A percentile compares a stretch with the other conserved stretches of the same genome.
Evolutionary conservation across 176 grass and related monocot species (phyloP).

Genomic region (Eleusine coracana): DNA sequence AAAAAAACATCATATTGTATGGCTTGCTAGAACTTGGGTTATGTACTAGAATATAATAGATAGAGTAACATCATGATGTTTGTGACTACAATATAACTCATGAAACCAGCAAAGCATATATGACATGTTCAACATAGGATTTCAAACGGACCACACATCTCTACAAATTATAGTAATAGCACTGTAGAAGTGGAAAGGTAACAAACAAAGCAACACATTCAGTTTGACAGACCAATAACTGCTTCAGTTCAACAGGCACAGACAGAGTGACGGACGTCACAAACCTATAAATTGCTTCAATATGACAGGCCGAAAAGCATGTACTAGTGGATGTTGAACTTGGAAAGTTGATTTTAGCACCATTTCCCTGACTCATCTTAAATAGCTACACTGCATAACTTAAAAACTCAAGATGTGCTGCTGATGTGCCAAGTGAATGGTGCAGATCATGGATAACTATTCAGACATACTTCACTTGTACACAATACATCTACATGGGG

Average conservation of each 20-base stretch:
- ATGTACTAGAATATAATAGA: neutral
- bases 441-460: neutral
- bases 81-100: neutral
- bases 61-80: conserved; percentile 4
- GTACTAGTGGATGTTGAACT: neutral
- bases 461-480: neutral
- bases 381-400: neutral
- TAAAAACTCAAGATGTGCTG: conserved; percentile 31
- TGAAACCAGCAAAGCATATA: neutral
- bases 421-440: neutral
- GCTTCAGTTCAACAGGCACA: neutral
- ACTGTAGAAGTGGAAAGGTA: neutral
- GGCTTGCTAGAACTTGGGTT: neutral
- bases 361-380: conserved; percentile 4
- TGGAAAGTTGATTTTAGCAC: conserved; percentile 3
- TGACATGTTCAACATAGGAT: neutral
- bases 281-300: neutral
- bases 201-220: neutral
- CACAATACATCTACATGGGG: neutral
- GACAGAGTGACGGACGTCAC: neutral
- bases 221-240: conserved; percentile 8
- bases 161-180: neutral
- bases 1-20: neutral
- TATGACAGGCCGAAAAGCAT: neutral
- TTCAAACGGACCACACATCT: neutral